Conservation (phyloP, 2,329 filamentous ascomycete species). For the Sporothrix variecibatus region DNA sequence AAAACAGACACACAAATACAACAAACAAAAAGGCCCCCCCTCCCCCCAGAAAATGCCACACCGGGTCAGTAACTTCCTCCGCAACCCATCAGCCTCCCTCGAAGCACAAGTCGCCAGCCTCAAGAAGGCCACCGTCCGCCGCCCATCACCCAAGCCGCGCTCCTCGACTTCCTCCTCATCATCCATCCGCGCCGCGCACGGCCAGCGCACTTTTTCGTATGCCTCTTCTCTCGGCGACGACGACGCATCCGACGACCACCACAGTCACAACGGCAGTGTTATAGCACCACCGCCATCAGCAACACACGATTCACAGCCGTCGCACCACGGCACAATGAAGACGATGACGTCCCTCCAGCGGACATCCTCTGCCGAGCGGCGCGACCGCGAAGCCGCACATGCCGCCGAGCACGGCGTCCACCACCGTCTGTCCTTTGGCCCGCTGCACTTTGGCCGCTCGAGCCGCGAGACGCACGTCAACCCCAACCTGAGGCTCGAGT, state of each 20-base stretch:
- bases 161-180: constrained; percentile 29
- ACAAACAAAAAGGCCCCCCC: neutral
- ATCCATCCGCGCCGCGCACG: constrained; percentile 35
- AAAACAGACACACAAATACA: too few relatives aligned
- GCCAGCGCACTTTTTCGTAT: constrained; percentile 41
- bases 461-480: constrained; percentile 46
- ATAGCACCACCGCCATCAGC: neutral
- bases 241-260: constrained; percentile 29
- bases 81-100: constrained; percentile 49
- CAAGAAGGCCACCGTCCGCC: constrained; percentile 45
- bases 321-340: constrained; percentile 23
- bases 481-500: constrained; percentile 49
- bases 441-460: constrained; percentile 46
- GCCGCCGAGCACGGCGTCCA: constrained; percentile 42
- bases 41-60: constrained; percentile 52
- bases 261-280: constrained; percentile 21
- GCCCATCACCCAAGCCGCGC: constrained; percentile 35
- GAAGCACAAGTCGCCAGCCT: constrained; percentile 54
- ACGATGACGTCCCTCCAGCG: constrained; percentile 29
- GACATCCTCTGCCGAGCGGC: constrained; percentile 30
- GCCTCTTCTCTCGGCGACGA: constrained; percentile 43
- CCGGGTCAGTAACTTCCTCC: constrained; percentile 59
- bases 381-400: constrained; percentile 36
- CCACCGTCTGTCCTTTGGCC: constrained; percentile 45
- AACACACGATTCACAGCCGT: neutral